Evolutionary conservation across 495 filamentous ascomycete species (phyloP), one percentile per base, ranked within the genome.

Genomic region (Bryoglossum gracile): DNA sequence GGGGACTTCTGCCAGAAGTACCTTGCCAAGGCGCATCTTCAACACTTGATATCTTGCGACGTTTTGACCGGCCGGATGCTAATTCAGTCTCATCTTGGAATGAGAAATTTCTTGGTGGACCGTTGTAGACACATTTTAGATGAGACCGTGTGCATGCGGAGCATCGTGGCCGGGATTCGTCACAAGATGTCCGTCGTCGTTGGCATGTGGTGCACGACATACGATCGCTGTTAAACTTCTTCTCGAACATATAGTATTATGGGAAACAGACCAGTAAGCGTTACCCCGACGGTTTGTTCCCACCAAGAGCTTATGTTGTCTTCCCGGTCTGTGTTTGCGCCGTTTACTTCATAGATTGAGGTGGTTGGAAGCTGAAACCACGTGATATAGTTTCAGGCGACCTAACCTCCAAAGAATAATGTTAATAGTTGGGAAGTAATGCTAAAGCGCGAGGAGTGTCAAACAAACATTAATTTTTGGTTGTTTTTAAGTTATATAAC

Each of bases 1-100:
- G 28, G 13, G 28, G 28, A 13, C 8, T 16, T 16, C 16, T 16
- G 17, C 35, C 16, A 17, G 35, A n/a, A n/a, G n/a, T n/a, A n/a
- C n/a, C 35, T 16, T 38, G 8, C 16, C 16, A 16, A 17, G 9
- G 35, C 16, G 5, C 16, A 38, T 9, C 16, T 38, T 38, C 35
- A 17, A 38, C 23, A 8, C 22, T 24, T 43, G 23, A 25, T 9
- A 21, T 28, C 41, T 30, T 43, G 14, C 41, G 41, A 17, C 41
- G 41, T 43, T 43, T 43, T 28, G 41, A 14, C 41, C 24, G 41
- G 14, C 41, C 22, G 11, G 22, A 4, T 9, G 19, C 41, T 30
- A 28, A 30, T n/a, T 25, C 22, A 30, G 41, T 43, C 41, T 43
- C 41, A 16, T 43, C 41, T 43, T 43, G 41, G 19, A 43, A 43